Evolutionary conservation across 2,329 filamentous ascomycete genomes (phyloP).

Genomic region (Aureobasidium sp.): DNA sequence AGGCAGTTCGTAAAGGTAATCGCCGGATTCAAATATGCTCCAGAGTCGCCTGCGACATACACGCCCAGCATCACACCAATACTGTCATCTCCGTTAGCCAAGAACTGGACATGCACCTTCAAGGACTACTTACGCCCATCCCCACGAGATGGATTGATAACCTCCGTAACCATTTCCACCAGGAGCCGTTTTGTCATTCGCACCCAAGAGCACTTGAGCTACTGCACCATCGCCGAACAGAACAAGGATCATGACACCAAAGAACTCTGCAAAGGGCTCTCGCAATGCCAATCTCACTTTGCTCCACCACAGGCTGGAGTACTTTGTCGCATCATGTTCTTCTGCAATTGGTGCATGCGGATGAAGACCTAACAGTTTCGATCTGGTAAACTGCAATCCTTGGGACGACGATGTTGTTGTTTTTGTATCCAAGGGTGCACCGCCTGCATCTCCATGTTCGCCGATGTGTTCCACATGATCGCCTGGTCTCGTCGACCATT

Average conservation of each 20-base stretch:
- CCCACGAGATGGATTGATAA: constrained; percentile 39
- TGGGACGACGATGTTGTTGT: constrained; percentile 14
- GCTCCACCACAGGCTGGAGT: constrained; percentile 33
- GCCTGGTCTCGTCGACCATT: constrained; percentile 7
- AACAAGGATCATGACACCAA: constrained; percentile 36
- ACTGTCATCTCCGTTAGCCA: not conserved
- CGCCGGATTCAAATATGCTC: constrained; percentile 61
- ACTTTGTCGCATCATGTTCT: constrained; percentile 33
- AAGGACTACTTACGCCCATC: constrained; percentile 25
- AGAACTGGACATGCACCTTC: no score
- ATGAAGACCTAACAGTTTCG: constrained; percentile 30
- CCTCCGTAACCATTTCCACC: constrained; percentile 37
- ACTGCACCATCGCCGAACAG: constrained; percentile 40
- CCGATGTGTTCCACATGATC: constrained; percentile 11
- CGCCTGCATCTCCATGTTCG: not conserved
- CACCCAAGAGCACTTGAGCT: constrained; percentile 37
- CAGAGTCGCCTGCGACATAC: constrained; percentile 59
- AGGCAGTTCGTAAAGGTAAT: constrained; percentile 64
- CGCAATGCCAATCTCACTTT: constrained; percentile 31
- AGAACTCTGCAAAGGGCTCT: constrained; percentile 41
- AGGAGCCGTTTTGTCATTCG: constrained; percentile 32
- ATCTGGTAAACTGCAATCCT: constrained; percentile 14
- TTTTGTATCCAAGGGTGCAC: not conserved
- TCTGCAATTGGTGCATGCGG: constrained; percentile 36
- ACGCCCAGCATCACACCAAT: constrained; percentile 44